Percentiles rank a stretch among this genome's conserved stretches.
Evolutionary conservation across 805 yeast species (phyloP).

Genomic region (Candida michaelii): DNA sequence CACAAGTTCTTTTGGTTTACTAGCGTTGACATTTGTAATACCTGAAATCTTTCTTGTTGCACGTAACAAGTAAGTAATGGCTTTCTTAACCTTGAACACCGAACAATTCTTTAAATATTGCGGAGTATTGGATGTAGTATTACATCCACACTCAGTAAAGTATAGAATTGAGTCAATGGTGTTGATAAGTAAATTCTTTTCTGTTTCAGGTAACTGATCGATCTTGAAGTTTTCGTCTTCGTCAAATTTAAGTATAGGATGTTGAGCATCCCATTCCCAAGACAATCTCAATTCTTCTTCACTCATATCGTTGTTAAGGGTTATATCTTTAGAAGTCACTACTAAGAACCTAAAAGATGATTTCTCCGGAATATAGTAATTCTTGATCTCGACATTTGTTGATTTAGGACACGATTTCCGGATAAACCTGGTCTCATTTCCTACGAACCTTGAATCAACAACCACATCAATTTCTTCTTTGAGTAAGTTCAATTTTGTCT

Average conservation of each 20-base stretch:
- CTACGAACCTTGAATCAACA: slow-evolving; percentile 77
- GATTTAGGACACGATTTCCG: slow-evolving; percentile 63
- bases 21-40: slow-evolving; percentile 33
- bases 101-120: slow-evolving; percentile 46
- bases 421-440: slow-evolving; percentile 72
- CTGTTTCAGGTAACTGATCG: slow-evolving; percentile 54
- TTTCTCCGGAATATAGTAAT: slow-evolving; percentile 44
- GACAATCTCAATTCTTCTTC: slow-evolving; percentile 75
- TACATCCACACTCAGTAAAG: slow-evolving; percentile 64
- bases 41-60: slow-evolving; percentile 54
- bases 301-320: slow-evolving; percentile 27
- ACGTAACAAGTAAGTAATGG: slow-evolving; percentile 57
- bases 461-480: slow-evolving; percentile 48
- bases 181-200: slow-evolving; percentile 55
- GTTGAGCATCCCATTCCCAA: slow-evolving; percentile 87
- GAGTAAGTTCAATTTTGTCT: slow-evolving; percentile 14
- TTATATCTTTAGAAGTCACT: slow-evolving; percentile 54
- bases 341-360: slow-evolving; percentile 51
- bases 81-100: slow-evolving; percentile 59
- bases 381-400: slow-evolving; percentile 69
- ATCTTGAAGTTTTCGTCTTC: slow-evolving; percentile 32
- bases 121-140: slow-evolving; percentile 35
- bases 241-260: slow-evolving; percentile 63
- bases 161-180: slow-evolving; percentile 63
- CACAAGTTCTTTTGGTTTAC: slow-evolving; percentile 39